A percentile compares a stretch with the other conserved stretches of the same genome.
These are phyloP conservation scores for Termitomyces sp. DNA, from an alignment of 768 basidiomycete species.

Conservation along the genomic window DNA sequence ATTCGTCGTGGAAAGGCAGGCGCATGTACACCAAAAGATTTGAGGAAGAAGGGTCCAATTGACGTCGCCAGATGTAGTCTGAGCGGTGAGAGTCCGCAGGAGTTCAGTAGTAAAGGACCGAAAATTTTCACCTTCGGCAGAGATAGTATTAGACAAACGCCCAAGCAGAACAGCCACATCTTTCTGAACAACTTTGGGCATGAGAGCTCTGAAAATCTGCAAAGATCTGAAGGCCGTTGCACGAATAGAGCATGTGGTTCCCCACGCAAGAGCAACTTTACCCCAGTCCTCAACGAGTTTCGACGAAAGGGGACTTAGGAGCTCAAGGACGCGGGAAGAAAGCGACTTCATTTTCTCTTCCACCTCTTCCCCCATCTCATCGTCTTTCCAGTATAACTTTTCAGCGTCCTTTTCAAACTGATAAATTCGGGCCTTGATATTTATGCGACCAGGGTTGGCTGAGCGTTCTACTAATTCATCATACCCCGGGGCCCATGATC, in stretches of 20 bases:
- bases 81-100: slow-evolving; percentile 63
- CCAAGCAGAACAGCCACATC: slow-evolving; percentile 79
- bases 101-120: slow-evolving; percentile 83
- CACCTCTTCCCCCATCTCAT: slow-evolving; percentile 48
- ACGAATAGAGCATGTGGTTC: slow-evolving; percentile 82
- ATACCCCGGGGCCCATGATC: slow-evolving; percentile 77
- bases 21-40: slow-evolving; percentile 82
- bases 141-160: slow-evolving; percentile 78
- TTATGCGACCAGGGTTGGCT: slow-evolving; percentile 36
- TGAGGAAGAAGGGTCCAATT: slow-evolving; percentile 66
- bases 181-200: slow-evolving; percentile 60
- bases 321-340: slow-evolving; percentile 56
- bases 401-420: slow-evolving; percentile 56
- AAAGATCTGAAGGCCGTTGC: slow-evolving; percentile 83
- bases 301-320: slow-evolving; percentile 67
- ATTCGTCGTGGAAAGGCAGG: slow-evolving; percentile 77
- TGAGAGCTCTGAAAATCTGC: slow-evolving; percentile 82
- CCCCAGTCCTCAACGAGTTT: slow-evolving; percentile 75
- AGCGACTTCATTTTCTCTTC: slow-evolving; percentile 67
- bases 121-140: slow-evolving; percentile 69
- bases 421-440: slow-evolving; percentile 45
- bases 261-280: slow-evolving; percentile 74
- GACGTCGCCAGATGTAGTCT: slow-evolving; percentile 51
- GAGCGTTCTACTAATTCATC: slow-evolving; percentile 63
- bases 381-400: slow-evolving; percentile 65